Base-by-base conservation (phyloP, 768 basidiomycete species). In the Melanogaster broomeanus region DNA sequence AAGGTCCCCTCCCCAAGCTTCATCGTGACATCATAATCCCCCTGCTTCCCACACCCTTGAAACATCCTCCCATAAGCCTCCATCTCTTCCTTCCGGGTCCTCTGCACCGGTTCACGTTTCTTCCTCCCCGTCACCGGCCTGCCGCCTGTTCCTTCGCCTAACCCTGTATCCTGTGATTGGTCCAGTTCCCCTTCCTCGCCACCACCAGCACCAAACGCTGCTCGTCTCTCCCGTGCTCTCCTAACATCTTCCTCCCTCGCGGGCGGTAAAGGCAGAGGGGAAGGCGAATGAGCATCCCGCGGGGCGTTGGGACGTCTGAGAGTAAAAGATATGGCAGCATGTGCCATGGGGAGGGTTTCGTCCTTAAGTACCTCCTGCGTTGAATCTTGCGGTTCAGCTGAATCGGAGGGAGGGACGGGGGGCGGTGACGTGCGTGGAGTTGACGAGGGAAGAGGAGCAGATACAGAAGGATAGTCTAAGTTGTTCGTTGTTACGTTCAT, bases 1-100 rank as follows among this genome's bases (percentile, higher is more conserved):
- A 98, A 98, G 24, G 96, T 98, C 4, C 96, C 96, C 68, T 98
- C 96, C 33, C 96, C 96, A 15, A 98, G 74, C 71, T 98, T 97
- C 3, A 85, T 87, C 37, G 87, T 86, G 13, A 85, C 76, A 49
- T 86, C 82, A 66, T 97, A 98, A 57, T 90, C 90, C 15, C 72
- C 72, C 56, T 94, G 81, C 49, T 74, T 64, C 9, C 89, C 88
- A 68, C 87, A 86, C 6, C 92, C 86, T 33, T 73, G 71, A 61
- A 93, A 90, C 15, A 67, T 68, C 49, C 81, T 77, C 30, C 87
- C 85, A 64, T 90, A 93, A 0, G 81, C 84, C 40, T 76, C 74
- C 55, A 77, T 67, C 59, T 93, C 91, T 51, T 88, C 81, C 55
- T 86, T 81, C 31, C 74, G 70, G 10, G 85, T 72, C 47, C 88